Evolutionary conservation across 164 flowering plant species (phyloP).

Genomic region (Amborella trichopoda): DNA sequence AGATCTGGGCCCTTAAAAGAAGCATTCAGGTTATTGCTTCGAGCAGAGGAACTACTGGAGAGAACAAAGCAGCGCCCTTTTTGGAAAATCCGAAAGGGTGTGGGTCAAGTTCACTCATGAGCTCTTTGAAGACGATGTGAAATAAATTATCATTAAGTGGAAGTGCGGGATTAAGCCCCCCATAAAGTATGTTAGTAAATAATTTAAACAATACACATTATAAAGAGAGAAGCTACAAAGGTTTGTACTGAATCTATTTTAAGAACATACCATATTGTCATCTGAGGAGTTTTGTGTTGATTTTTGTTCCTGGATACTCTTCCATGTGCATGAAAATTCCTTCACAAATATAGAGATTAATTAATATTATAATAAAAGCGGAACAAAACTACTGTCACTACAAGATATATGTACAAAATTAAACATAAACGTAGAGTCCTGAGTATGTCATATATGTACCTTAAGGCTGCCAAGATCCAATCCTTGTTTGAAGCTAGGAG

Average conservation of each 20-base stretch:
- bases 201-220: neutral
- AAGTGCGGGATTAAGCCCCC: too few species aligned
- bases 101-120: too few species aligned
- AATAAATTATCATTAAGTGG: too few species aligned
- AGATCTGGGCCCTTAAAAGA: too few species aligned
- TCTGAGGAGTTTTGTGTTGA: conserved; percentile 14
- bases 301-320: conserved; percentile 27
- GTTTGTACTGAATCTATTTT: neutral
- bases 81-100: too few species aligned
- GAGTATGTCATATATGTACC: too few species aligned
- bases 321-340: conserved; percentile 68
- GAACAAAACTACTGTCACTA: neutral
- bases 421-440: too few species aligned
- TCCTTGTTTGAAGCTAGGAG: conserved; percentile 76
- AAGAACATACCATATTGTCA: conserved; percentile 47
- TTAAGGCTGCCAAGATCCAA: conserved; percentile 70
- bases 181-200: neutral
- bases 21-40: too few species aligned
- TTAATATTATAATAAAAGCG: neutral
- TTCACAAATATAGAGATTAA: conserved; percentile 9
- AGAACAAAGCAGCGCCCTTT: too few species aligned
- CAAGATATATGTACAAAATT: neutral
- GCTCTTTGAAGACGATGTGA: too few species aligned
- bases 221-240: neutral
- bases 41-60: too few species aligned